phyloP scores from a whole-genome alignment of 75 land plant genomes.

The Sequoia sempervirens region DNA sequence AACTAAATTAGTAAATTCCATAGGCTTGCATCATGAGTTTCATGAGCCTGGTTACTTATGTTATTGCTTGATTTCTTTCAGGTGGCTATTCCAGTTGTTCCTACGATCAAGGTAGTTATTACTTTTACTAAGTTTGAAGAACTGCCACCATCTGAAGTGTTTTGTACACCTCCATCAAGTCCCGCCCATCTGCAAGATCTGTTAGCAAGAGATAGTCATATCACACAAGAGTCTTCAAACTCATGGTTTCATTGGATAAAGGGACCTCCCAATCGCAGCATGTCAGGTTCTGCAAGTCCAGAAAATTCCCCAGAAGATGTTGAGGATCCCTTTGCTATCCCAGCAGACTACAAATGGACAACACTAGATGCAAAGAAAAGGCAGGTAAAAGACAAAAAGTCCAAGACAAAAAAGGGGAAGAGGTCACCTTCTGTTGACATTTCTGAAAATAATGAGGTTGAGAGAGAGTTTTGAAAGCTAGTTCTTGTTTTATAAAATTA shows the following conservation, averaged over 20 bases:
- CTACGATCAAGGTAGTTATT: conserved; percentile 66
- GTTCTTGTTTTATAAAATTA: neutral
- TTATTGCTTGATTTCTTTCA: conserved; percentile 18
- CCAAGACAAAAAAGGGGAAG: conserved; percentile 50
- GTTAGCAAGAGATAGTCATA: conserved; percentile 14
- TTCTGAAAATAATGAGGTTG: conserved; percentile 6
- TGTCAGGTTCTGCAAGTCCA: conserved; percentile 15
- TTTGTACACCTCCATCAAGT: conserved; percentile 71
- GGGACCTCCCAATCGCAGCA: conserved; percentile 31
- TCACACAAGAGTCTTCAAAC: conserved; percentile 25
- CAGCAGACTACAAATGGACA: conserved; percentile 79
- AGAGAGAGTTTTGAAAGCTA: neutral
- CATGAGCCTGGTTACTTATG: neutral
- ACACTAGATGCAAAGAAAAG: conserved; percentile 80
- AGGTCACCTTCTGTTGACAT: conserved; percentile 19
- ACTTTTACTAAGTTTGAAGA: conserved; percentile 80
- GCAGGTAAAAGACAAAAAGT: conserved; percentile 66
- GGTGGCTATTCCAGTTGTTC: conserved; percentile 85
- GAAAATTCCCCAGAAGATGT: conserved; percentile 36
- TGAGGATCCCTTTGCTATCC: conserved; percentile 83
- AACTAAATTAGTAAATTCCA: neutral
- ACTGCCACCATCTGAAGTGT: conserved; percentile 63
- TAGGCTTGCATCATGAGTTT: neutral
- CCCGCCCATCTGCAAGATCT: conserved; percentile 23
- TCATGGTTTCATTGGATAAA: conserved; percentile 78